Conservation (phyloP, 1,284 basidiomycete species). For the Papiliotrema nemorosa region DNA sequence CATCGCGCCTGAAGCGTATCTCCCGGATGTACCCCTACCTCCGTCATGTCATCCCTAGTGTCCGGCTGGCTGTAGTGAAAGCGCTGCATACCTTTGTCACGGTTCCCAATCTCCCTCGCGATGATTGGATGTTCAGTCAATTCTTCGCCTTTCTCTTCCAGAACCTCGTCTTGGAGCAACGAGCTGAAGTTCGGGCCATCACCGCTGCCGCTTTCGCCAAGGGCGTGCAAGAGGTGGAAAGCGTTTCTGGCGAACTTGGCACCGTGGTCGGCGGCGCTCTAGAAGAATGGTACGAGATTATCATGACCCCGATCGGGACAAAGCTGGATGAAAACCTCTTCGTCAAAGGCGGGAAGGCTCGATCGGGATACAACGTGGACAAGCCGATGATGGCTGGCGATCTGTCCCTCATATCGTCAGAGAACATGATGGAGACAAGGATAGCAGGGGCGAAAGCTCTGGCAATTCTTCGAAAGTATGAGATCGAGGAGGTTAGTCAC, state of each 20-base stretch:
- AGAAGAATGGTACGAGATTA: conserved; percentile 69
- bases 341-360: conserved; percentile 55
- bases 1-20: conserved; percentile 56
- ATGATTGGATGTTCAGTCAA: conserved; percentile 72
- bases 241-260: conserved; percentile 53
- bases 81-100: conserved; percentile 83
- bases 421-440: conserved; percentile 76
- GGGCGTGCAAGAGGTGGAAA: conserved; percentile 60
- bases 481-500: conserved; percentile 5
- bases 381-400: conserved; percentile 94
- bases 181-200: conserved; percentile 73
- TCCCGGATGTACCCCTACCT: conserved; percentile 94
- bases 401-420: conserved; percentile 73
- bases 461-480: conserved; percentile 50
- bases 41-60: conserved; percentile 91
- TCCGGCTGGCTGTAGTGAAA: conserved; percentile 88
- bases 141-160: conserved; percentile 87
- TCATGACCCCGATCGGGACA: conserved; percentile 87
- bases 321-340: conserved; percentile 72
- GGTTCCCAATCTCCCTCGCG: conserved; percentile 64
- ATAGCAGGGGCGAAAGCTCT: conserved; percentile 77
- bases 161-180: conserved; percentile 91
- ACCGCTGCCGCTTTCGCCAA: conserved; percentile 76
- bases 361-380: conserved; percentile 80
- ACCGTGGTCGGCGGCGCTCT: conserved; percentile 34